phyloP scores from a whole-genome alignment of 257 asterid species.

The Przewalskia tangutica region DNA sequence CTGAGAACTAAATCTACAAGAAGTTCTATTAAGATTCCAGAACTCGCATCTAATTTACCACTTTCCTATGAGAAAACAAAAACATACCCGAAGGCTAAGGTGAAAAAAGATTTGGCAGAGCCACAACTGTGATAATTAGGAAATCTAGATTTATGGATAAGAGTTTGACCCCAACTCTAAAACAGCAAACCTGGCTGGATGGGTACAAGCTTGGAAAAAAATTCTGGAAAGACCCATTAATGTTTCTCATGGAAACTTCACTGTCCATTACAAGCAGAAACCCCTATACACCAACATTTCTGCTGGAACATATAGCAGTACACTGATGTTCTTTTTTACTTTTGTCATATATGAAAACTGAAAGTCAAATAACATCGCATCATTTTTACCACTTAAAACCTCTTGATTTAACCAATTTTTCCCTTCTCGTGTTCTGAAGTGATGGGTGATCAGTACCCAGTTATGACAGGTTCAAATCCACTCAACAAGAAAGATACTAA shows the following conservation, averaged over 20 bases:
- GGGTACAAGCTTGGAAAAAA: background rate
- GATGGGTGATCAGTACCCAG: background rate
- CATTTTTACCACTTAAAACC: background rate
- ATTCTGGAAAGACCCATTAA: background rate
- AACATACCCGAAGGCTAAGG: background rate
- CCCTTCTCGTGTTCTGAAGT: background rate
- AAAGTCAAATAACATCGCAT: background rate
- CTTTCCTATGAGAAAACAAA: background rate
- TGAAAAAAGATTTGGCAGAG: background rate
- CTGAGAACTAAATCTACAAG: background rate
- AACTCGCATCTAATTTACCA: background rate
- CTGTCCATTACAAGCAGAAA: background rate
- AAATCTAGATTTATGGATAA: background rate
- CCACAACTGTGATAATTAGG: background rate
- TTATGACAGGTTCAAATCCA: background rate
- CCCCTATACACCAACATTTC: background rate
- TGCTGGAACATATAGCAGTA: background rate
- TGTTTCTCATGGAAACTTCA: background rate
- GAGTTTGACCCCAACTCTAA: background rate
- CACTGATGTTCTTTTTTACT: background rate
- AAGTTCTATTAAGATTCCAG: background rate
- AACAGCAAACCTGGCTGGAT: background rate
- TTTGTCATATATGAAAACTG: background rate
- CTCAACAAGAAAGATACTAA: background rate
- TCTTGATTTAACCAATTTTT: background rate